Base-by-base conservation (phyloP, 2,329 filamentous ascomycete genomes). In the Fusarium goolgardi region DNA sequence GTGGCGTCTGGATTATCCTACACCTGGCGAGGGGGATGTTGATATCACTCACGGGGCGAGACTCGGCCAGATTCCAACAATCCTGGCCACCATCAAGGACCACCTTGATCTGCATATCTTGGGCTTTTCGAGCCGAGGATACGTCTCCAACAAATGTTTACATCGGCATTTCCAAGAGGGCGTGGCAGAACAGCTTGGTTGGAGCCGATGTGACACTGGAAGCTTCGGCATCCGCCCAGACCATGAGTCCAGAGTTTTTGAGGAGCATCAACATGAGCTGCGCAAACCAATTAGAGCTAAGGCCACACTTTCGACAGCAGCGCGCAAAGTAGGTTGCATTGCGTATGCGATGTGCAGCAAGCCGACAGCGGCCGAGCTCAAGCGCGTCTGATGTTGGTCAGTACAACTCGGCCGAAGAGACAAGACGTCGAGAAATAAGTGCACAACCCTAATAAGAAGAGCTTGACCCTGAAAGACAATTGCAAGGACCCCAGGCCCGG, bases 1-100 rank as follows among this genome's bases (percentile, higher is more conserved):
- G 71, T 73, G 71, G 71, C 71, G 71, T 73, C 55, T 73, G 39
- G 44, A 63, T 73, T 73, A 50, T 50, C 57, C 25, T 58, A 40
- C 55, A 67, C 58, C 53, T 46, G 39, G 50, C 40, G 50, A 47
- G 62, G 32, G 44, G 56, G 53, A 39, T 60, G 27, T 53, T 63
- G 50, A 40, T 55, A 47, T 49, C 45, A 47, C 54, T 34, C 45
- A 41, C 44, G 35, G 31, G 50, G 45, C 54, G 41, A 70, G 52
- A 61, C 54, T 63, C 49, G 31, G 37, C 45, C 52, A 62, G 49
- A 45, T 59, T 54, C 46, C 55, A 45, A 59, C 60, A 55, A 51
- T 51, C 46, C 46, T 44, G 58, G 44, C 53, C 63, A 54, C 60
- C 45, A 51, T 41, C 44, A 52, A 47, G 37, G 53, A 49, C 67